Conservation (phyloP, 345 rosid species). For the Gossypium stocksii region DNA sequence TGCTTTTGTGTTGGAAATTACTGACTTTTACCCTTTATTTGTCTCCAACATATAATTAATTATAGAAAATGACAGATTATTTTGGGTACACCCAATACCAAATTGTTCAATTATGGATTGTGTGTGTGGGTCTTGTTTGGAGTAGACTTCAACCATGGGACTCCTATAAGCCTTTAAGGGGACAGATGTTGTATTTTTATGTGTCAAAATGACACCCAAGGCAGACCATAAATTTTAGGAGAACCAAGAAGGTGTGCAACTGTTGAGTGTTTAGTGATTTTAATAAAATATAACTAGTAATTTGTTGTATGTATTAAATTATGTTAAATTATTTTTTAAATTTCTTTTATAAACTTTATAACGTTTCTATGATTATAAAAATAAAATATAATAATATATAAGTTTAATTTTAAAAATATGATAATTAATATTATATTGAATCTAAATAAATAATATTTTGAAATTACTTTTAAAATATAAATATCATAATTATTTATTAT, state of each 20-base stretch:
- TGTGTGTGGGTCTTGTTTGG: neutral
- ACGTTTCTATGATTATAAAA: no score
- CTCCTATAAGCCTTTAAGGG: neutral
- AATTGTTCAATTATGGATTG: conserved; percentile 1
- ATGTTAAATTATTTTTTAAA: no score
- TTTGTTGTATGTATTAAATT: no score
- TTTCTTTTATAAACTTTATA: no score
- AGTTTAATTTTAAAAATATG: no score
- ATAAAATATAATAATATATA: no score
- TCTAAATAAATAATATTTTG: no score
- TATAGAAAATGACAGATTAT: conserved; percentile 2
- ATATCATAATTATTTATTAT: no score
- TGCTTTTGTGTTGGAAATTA: neutral
- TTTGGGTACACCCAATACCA: neutral
- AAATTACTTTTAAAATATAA: no score
- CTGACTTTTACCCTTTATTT: neutral
- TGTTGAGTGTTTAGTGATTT: neutral
- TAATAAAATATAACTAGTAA: neutral
- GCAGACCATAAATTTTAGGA: conserved; percentile 3
- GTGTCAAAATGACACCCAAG: conserved; percentile 7
- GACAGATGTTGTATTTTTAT: neutral
- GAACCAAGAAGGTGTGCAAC: neutral
- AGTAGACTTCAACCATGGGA: neutral
- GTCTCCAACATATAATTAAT: neutral
- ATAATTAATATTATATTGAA: no score